Evolutionary conservation across 164 flowering plant genomes (phyloP), one percentile per base, ranked within the genome.

Genomic region (Berberis vulgaris): DNA sequence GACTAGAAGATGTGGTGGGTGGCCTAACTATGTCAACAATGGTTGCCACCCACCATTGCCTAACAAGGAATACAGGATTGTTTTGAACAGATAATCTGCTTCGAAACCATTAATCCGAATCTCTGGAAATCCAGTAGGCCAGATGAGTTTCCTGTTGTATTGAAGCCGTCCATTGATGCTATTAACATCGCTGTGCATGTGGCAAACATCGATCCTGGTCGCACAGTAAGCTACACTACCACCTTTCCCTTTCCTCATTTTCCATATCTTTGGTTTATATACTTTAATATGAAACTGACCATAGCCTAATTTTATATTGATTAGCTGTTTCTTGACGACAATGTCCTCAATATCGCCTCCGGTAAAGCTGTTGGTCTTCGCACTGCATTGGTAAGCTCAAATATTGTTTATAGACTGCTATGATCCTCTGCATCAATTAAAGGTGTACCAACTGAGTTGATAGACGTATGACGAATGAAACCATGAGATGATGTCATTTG

Each of bases 321-420:
- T 67, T 82, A 90, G 98, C 73, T 92, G 69, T 92, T 89, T 77
- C 67, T 92, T 6, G 98, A 92, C 60, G 93, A 92, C 73, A 86
- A 78, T 49, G 74, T 72, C 38, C 80, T 76, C 4, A 92, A 92
- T 57, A 67, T 89, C 1, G 79, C 84, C 0, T 89, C 93, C 8
- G 95, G 91, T 5, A 87, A 85, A 63, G 74, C 82, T 8, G 2
- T 80, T 59, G 98, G 95, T 0, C 84, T 92, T 5, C 74, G 69
- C 10, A 92, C 96, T n/a, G 91, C 75, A 63, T 50, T 89, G 95
- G 97, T 88, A 79, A 72, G 2, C 6, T 39, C 61, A 39, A 12
- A 38, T 26, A 41, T n/a, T 2, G 9, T 41, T 10, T n/a, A 39
- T 40, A 3, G 10, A 41, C 5, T 7, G 9, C 1, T 11, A 58